Evolutionary conservation across 2,329 filamentous ascomycete species (phyloP), one percentile per base, ranked within the genome.

Genomic region (Pseudodiploospora longispora): DNA sequence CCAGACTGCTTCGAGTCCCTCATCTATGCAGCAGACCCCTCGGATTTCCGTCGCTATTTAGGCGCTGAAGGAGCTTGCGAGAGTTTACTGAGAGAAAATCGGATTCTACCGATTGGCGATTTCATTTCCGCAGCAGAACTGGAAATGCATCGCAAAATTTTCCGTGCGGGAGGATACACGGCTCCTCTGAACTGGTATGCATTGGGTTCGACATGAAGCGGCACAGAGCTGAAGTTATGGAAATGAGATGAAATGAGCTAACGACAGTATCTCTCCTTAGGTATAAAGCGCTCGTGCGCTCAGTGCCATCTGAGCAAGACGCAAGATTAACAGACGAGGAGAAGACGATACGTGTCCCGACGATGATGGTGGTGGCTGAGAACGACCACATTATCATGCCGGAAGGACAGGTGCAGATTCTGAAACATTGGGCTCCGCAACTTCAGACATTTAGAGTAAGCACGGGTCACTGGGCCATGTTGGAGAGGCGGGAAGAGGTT

Each of bases 381-480:
- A 40, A 40, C 3, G 38, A 40, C 6, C 28, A 32, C 10, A 28
- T 40, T 19, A 34, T 32, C 5, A 8, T 19, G 27, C 29, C 30
- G 10, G 30, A 40, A 10, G 10, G 28, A 39, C 53, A 10, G 32
- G 40, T 27, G 37, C 48, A 6, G 50, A 52, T 5, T 28, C 47
- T 10, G 43, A 49, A n/a, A 19, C 38, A 7, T 27, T 35, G 19
- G 32, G 36, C 1, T 48, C 41, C 6, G 36, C 27, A 29, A 42
- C 50, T 10, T 53, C 45, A 39, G 46, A 47, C 6, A 43, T 30
- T 12, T 40, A 42, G 10, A 3, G 42, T 47, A 6, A 7, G 39
- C 9, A 28, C 51, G 2, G 51, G 52, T 3, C 53, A 55, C 29
- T 55, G 53, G 53, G 31, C 50, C 7, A 53, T 53, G 47, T 38